Conservation (phyloP, 2,329 filamentous ascomycete species). For the Alternaria arbusti region DNA sequence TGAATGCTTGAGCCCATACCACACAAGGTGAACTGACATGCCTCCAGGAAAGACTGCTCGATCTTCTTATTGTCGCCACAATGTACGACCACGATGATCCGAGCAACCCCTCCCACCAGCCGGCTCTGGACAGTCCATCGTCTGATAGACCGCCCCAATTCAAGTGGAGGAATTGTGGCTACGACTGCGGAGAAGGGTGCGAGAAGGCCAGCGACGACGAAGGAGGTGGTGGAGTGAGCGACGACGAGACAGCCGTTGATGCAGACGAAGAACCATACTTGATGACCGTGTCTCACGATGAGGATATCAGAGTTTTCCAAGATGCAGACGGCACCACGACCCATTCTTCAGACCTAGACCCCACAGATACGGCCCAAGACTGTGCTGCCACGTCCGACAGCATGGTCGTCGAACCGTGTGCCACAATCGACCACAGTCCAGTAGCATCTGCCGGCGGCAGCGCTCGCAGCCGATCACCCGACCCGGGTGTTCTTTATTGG, state of each 20-base stretch:
- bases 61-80: background rate
- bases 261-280: background rate
- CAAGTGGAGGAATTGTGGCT: conserved; percentile 31
- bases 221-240: conserved; percentile 16
- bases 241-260: background rate
- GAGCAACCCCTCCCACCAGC: background rate
- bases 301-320: background rate
- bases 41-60: background rate
- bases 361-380: conserved; percentile 1
- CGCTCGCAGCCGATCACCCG: conserved; percentile 26
- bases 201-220: conserved; percentile 16
- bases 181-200: conserved; percentile 32
- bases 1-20: background rate
- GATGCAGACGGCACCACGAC: background rate
- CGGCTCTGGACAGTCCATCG: background rate
- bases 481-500: conserved; percentile 30
- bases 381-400: conserved; percentile 3
- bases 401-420: background rate
- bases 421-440: conserved; percentile 1
- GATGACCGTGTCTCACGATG: background rate
- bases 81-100: conserved; percentile 4
- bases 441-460: conserved; percentile 6
- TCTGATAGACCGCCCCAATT: conserved; percentile 24
- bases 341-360: background rate
- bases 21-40: background rate